Base-by-base conservation (phyloP, 495 filamentous ascomycete genomes). In the Penicillium macrosclerotiorum region DNA sequence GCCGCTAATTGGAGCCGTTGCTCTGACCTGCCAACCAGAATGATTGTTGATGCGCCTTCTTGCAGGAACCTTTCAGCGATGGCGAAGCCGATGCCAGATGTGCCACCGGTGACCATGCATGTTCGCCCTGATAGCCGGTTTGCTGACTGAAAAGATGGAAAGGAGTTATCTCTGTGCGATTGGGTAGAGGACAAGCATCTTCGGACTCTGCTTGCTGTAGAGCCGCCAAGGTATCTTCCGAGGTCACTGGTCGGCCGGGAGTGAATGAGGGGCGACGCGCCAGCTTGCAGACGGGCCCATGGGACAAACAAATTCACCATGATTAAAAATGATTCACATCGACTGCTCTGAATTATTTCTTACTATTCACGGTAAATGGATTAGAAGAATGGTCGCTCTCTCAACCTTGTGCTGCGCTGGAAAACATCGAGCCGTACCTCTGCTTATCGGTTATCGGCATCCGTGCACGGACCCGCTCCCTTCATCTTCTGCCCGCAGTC, bases 61-160 rank as follows among this genome's bases (percentile, higher is more conserved):
- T 55, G 54, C 11, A 86, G 80, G 55, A 93, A 86, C 3, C 79
- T 67, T 16, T 67, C 61, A 4, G 89, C 87, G 49, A 92, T 89
- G 17, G 78, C 71, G 37, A 71, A 71, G n/a, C 83, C 83, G 47
- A 87, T 85, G 0, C 83, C 83, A 5, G 80, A 78, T 14, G 78
- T 78, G 0, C 74, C 80, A 19, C 83, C 83, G 4, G 82, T 86
- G 47, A 87, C 74, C 56, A 87, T 63, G 47, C 68, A 75, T 36
- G 61, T 73, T 40, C 75, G 73, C 26, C 66, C 68, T 12, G 54
- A 38, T 24, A 79, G 66, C 14, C 65, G 57, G 12, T 43, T 49
- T 19, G 59, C 43, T 27, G 53, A 13, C 22, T 48, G 33, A 17
- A 57, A 55, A 6, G 13, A 11, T 11, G n/a, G 7, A 18, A 19